Percentiles rank a stretch among this genome's conserved stretches.
These are phyloP conservation scores for Penicillium sp. DNA, from an alignment of 2,329 filamentous ascomycete species.

Conservation along the genomic window DNA sequence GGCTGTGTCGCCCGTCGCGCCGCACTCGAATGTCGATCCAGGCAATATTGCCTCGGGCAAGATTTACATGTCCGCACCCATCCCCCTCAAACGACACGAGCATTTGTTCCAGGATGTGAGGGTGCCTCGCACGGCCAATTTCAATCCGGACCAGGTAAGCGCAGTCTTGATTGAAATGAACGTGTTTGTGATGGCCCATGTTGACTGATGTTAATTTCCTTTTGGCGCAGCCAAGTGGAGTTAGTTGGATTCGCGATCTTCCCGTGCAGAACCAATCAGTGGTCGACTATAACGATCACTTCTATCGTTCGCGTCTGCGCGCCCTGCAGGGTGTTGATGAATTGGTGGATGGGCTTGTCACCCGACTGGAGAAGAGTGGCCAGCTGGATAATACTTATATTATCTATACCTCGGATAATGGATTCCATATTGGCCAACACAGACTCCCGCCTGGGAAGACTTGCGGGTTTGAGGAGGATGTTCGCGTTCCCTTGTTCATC, in stretches of 20 bases:
- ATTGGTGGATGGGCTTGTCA: slow-evolving; percentile 50
- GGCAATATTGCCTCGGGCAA: slow-evolving; percentile 25
- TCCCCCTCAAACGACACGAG: slow-evolving; percentile 61
- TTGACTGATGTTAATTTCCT: background rate
- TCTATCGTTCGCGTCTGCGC: slow-evolving; percentile 52
- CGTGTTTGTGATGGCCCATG: background rate
- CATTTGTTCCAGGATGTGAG: slow-evolving; percentile 61
- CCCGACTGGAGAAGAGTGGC: slow-evolving; percentile 42
- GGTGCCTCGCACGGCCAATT: slow-evolving; percentile 63
- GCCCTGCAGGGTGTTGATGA: slow-evolving; percentile 57
- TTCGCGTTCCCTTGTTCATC: slow-evolving; percentile 60
- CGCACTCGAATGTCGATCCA: slow-evolving; percentile 60
- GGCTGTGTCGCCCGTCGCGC: slow-evolving; percentile 64
- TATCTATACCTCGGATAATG: slow-evolving; percentile 62
- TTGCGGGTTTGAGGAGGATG: slow-evolving; percentile 60
- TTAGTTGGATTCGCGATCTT: slow-evolving; percentile 49
- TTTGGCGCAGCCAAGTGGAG: slow-evolving; percentile 40
- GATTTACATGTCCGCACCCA: slow-evolving; percentile 49
- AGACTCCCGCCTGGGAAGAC: slow-evolving; percentile 59
- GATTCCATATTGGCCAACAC: slow-evolving; percentile 62
- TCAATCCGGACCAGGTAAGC: slow-evolving; percentile 62
- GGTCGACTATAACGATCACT: slow-evolving; percentile 55
- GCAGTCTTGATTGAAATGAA: background rate
- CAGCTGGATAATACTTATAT: slow-evolving; percentile 59
- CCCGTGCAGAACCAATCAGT: slow-evolving; percentile 48